Evolutionary conservation across 352 stramenopile genomes (phyloP).

Genomic region (Peronospora destructor): DNA sequence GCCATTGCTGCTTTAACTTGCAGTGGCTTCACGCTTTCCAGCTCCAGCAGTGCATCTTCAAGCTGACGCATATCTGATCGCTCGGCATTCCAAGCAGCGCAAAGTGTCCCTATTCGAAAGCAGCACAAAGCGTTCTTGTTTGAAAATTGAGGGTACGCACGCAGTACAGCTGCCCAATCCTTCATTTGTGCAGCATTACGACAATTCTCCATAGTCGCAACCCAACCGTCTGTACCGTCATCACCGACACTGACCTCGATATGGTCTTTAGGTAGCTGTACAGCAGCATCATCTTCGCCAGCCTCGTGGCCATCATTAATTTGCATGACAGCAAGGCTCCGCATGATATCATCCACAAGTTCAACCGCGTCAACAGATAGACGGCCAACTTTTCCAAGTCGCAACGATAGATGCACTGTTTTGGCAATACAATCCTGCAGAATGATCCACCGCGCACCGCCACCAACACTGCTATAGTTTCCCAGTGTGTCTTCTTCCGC

Average conservation of each 20-base stretch:
- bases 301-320: constrained; percentile 60
- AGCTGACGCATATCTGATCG: constrained; percentile 82
- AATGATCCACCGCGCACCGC: constrained; percentile 59
- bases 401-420: constrained; percentile 64
- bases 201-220: constrained; percentile 57
- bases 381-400: constrained; percentile 52
- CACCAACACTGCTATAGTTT: constrained; percentile 49
- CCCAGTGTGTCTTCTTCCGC: constrained; percentile 69
- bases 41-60: constrained; percentile 59
- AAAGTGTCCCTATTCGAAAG: constrained; percentile 59
- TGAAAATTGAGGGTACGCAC: constrained; percentile 54
- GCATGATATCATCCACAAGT: constrained; percentile 71
- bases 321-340: constrained; percentile 65
- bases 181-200: constrained; percentile 58
- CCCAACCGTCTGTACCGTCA: constrained; percentile 43
- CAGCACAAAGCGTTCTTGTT: constrained; percentile 53
- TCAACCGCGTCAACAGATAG: constrained; percentile 71
- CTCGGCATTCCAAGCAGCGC: constrained; percentile 72
- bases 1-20: constrained; percentile 55
- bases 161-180: constrained; percentile 49
- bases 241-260: constrained; percentile 13
- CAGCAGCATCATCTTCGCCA: constrained; percentile 33
- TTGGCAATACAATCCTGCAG: constrained; percentile 69
- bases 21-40: constrained; percentile 38
- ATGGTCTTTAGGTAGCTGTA: constrained; percentile 17